Evolutionary conservation across 1,284 basidiomycete genomes (phyloP), one percentile per base, ranked within the genome.

Genomic region (Tilletia setariae): DNA sequence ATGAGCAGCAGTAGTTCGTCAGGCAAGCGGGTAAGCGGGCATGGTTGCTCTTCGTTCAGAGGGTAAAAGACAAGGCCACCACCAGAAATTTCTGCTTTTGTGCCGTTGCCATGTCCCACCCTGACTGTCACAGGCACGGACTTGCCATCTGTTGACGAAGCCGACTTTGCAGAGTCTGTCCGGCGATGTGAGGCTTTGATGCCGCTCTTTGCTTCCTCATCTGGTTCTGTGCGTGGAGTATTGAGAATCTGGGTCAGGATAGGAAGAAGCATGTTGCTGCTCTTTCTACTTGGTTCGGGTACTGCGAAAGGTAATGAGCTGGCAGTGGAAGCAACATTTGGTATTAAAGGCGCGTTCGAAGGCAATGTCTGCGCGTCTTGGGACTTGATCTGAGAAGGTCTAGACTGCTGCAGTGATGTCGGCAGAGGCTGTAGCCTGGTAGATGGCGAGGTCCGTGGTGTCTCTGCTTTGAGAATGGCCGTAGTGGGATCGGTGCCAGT

Each of bases 1-100:
- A 82, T 74, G 49, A 69, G 65, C 28, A 79, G 51, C 51, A 79
- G 70, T 1, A 82, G 40, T 53, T 82, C 80, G 53, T 81, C 79
- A 0, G 80, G 80, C 9, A 82, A 63, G 11, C 66, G 71, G 4
- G 68, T 69, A 6, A 70, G 70, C 66, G 42, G 61, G 4, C 76
- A 64, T 11, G 70, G 66, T 56, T 67, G 63, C 19, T 76, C 73
- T 40, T 75, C 76, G 65, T 81, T 77, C 56, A 70, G 74, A 1
- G 76, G 72, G 23, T 23, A 64, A 23, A 79, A 76, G 19, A 75
- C 62, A 1, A 40, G 44, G 13, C 30, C 43, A 19, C 35, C 35
- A 4, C 35, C 35, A 6, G 35, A 40, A 11, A 40, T 11, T 40
- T 11, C 11, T 11, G 35, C 11, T 11, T 40, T 40, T 40, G 35